Conservation (phyloP, 2,329 filamentous ascomycete species). For the Coleophoma cylindrospora region DNA sequence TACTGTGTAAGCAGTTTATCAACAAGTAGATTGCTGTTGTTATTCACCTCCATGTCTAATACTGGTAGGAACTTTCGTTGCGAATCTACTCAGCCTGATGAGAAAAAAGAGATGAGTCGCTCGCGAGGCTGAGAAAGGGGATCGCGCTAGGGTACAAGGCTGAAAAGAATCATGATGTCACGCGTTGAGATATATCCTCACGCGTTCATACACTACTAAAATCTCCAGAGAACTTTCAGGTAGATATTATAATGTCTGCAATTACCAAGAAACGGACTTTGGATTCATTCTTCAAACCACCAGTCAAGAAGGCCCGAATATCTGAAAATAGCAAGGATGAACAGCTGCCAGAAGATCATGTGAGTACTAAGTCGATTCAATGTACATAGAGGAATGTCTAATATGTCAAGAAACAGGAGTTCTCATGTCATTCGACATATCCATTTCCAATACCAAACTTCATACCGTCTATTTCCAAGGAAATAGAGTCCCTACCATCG, state of each 20-base stretch:
- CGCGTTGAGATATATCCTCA: neutral
- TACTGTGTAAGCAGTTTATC: slow-evolving; percentile 1
- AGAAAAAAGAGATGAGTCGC: neutral
- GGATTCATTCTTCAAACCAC: slow-evolving; percentile 61
- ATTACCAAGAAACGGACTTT: slow-evolving; percentile 55
- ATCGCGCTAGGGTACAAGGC: slow-evolving; percentile 4
- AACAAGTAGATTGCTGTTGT: too few relatives aligned
- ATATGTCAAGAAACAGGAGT: slow-evolving; percentile 9
- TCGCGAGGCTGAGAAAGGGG: slow-evolving; percentile 8
- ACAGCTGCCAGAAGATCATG: slow-evolving; percentile 1
- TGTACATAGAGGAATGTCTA: neutral
- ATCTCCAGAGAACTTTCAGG: too few relatives aligned
- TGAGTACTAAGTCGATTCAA: slow-evolving; percentile 1
- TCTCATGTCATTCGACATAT: slow-evolving; percentile 38
- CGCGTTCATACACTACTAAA: too few relatives aligned
- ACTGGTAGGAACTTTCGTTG: too few relatives aligned
- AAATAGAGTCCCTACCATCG: slow-evolving; percentile 42
- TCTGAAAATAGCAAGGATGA: slow-evolving; percentile 5
- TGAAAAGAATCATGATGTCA: neutral
- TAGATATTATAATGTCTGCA: slow-evolving; percentile 14
- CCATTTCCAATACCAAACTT: slow-evolving; percentile 45
- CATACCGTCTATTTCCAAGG: slow-evolving; percentile 30
- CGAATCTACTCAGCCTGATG: too few relatives aligned
- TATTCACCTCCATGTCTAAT: too few relatives aligned
- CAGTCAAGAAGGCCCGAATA: slow-evolving; percentile 33